Evolutionary conservation across 2,329 filamentous ascomycete genomes (phyloP).

Genomic region (Sporothrix globosa): DNA sequence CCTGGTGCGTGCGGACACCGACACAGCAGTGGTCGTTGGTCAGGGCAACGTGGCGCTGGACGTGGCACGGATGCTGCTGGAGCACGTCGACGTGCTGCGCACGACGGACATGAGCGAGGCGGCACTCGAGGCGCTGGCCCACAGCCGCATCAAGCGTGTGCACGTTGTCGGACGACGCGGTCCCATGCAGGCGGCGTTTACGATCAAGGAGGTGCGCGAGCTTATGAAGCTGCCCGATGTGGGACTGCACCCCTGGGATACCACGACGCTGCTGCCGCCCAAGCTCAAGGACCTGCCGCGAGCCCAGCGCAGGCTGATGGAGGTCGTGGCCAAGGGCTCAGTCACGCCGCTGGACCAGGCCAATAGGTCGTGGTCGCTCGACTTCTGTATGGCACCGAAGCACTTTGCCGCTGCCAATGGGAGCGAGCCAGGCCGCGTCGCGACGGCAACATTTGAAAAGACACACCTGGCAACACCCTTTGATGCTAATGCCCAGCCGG

Average conservation of each 20-base stretch:
- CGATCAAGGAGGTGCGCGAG: constrained; percentile 91
- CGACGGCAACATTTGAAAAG: constrained; percentile 68
- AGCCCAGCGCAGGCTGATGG: constrained; percentile 74
- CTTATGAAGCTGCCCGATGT: constrained; percentile 76
- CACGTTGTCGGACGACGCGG: constrained; percentile 88
- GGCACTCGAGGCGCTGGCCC: constrained; percentile 72
- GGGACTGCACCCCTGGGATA: constrained; percentile 70
- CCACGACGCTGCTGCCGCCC: constrained; percentile 65
- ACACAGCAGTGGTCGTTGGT: constrained; percentile 85
- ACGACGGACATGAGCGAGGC: constrained; percentile 88
- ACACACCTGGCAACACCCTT: constrained; percentile 60
- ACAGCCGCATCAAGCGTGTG: constrained; percentile 76
- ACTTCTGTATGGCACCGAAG: constrained; percentile 80
- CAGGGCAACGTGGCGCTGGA: constrained; percentile 97
- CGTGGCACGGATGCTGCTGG: constrained; percentile 83
- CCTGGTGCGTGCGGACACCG: constrained; percentile 74
- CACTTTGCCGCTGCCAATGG: constrained; percentile 60
- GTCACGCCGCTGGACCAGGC: constrained; percentile 52
- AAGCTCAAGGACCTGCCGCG: constrained; percentile 72
- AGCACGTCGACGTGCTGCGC: constrained; percentile 70
- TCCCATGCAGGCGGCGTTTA: constrained; percentile 91
- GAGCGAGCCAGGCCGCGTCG: constrained; percentile 55
- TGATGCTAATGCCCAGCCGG: constrained; percentile 55
- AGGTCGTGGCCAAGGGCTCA: constrained; percentile 79
- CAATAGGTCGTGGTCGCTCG: constrained; percentile 76